These are phyloP conservation scores for Vanrija pseudolonga DNA, from an alignment of 1,284 basidiomycete species.

Conservation along the genomic window DNA sequence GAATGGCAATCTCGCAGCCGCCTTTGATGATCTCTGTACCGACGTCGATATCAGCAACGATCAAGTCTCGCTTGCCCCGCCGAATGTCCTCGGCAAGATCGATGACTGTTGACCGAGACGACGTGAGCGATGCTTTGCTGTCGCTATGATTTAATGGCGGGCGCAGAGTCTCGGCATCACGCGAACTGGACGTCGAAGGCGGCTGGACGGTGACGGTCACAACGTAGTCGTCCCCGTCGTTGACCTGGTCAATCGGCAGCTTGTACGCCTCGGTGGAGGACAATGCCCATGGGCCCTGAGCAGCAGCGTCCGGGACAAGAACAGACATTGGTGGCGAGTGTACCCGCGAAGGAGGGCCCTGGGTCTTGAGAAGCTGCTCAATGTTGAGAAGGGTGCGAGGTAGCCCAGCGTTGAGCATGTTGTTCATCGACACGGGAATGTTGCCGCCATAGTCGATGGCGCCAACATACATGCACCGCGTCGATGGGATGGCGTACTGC, in stretches of 20 bases:
- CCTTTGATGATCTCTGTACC: constrained; percentile 26
- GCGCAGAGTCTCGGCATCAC: constrained; percentile 13
- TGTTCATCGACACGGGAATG: constrained; percentile 80
- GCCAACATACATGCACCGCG: constrained; percentile 80
- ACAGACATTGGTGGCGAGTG: constrained; percentile 58
- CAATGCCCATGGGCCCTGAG: constrained; percentile 33
- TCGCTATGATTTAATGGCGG: constrained; percentile 33
- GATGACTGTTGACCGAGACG: constrained; percentile 34
- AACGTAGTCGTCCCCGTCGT: constrained; percentile 27
- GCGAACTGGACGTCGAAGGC: constrained; percentile 3
- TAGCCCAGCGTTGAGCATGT: constrained; percentile 75
- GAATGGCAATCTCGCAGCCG: constrained; percentile 38
- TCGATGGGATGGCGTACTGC: constrained; percentile 92
- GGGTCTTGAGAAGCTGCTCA: constrained; percentile 64
- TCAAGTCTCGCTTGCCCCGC: constrained; percentile 33
- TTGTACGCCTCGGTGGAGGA: constrained; percentile 30
- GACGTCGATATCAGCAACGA: constrained; percentile 38
- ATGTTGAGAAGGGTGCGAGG: constrained; percentile 65
- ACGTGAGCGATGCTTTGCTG: constrained; percentile 27
- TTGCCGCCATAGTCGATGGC: constrained; percentile 86
- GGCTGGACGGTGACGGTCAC: constrained; percentile 40
- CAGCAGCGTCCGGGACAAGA: constrained; percentile 26
- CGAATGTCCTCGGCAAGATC: constrained; percentile 42
- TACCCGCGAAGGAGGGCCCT: constrained; percentile 59
- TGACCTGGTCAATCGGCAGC: constrained; percentile 33